Conservation (phyloP, 1,284 basidiomycete species). For the Schizophyllum commune region DNA sequence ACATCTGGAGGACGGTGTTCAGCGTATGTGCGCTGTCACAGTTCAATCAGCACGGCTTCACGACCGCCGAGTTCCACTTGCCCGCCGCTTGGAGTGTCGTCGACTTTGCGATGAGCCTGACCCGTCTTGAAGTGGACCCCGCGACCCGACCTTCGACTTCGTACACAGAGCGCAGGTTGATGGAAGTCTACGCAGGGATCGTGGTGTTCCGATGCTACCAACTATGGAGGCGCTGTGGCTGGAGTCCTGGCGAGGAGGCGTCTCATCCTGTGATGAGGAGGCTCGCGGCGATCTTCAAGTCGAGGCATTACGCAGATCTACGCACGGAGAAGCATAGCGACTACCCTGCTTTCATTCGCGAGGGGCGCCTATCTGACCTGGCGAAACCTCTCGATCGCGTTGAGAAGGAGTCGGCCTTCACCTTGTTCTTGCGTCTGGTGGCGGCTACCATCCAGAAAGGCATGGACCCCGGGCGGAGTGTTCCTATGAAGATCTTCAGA, state of each 20-base stretch:
- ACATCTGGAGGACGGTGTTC: slow-evolving; percentile 68
- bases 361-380: neutral
- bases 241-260: neutral
- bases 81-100: neutral
- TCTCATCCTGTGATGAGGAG: neutral
- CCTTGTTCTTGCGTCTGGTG: slow-evolving; percentile 75
- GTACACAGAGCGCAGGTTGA: neutral
- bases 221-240: neutral
- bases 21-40: slow-evolving; percentile 72
- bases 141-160: neutral
- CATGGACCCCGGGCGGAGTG: neutral
- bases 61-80: slow-evolving; percentile 23
- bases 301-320: neutral
- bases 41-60: slow-evolving; percentile 48
- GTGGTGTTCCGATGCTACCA: neutral
- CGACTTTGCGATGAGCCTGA: neutral
- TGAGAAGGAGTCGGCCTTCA: slow-evolving; percentile 66
- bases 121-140: neutral
- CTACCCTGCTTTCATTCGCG: neutral
- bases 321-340: neutral
- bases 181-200: neutral
- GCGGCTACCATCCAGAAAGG: slow-evolving; percentile 41
- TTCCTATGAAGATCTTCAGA: slow-evolving; percentile 53
- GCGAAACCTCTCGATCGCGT: slow-evolving; percentile 8
- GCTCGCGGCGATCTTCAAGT: neutral